Evolutionary conservation across 148 eudicot genomes (phyloP).

Genomic region (Cornus suecica): DNA sequence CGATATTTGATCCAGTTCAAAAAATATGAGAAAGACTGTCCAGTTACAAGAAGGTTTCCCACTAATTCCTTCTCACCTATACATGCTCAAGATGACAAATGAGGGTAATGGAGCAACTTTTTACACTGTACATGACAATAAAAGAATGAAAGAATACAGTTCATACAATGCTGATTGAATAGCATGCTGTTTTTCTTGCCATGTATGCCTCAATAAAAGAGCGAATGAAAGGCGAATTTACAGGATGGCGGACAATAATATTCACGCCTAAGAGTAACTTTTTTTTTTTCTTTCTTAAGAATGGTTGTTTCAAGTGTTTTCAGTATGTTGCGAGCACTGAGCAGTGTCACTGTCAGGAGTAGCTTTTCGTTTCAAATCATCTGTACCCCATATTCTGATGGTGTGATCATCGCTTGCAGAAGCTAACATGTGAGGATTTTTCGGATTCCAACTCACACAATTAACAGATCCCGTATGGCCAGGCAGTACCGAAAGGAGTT

Average conservation of each 20-base stretch:
- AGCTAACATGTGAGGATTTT: conserved; percentile 76
- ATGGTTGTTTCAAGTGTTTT: conserved; percentile 15
- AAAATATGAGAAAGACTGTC: too few species aligned
- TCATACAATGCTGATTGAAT: background rate
- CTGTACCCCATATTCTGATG: conserved; percentile 79
- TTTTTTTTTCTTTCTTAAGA: background rate
- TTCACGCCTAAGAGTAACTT: conserved; percentile 2
- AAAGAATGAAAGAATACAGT: background rate
- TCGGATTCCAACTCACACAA: conserved; percentile 89
- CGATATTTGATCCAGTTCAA: too few species aligned
- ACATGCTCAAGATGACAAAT: too few species aligned
- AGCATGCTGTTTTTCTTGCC: conserved; percentile 9
- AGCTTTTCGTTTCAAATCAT: conserved; percentile 22
- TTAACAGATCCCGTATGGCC: conserved; percentile 86
- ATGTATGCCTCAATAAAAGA: background rate
- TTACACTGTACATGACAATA: background rate
- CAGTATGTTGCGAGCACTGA: conserved; percentile 38
- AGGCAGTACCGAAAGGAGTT: conserved; percentile 51
- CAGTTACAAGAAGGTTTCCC: too few species aligned
- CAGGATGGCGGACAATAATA: background rate
- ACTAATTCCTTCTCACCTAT: too few species aligned
- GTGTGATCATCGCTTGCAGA: conserved; percentile 89
- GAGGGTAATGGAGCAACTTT: too few species aligned
- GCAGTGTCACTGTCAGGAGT: conserved; percentile 24
- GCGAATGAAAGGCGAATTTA: conserved; percentile 5